Percentiles rank a stretch among this genome's conserved stretches.
Conservation (phyloP, 2,329 filamentous ascomycete genomes). For the Neopestalotiopsis sp. region DNA sequence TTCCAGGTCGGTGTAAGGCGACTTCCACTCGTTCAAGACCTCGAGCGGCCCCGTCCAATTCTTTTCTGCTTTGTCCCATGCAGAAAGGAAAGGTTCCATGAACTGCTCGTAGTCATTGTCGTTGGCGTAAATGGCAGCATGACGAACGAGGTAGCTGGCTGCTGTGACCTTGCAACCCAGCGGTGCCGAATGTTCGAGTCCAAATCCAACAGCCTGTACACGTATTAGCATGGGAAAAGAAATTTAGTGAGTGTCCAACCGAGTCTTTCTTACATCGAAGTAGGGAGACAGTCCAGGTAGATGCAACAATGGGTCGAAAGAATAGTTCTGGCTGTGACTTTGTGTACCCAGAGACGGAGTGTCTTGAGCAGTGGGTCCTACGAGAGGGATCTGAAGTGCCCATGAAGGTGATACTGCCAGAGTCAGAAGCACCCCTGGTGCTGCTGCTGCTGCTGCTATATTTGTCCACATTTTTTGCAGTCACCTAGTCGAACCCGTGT, state of each 20-base stretch:
- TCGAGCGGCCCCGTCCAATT: slow-evolving; percentile 62
- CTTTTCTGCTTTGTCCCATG: slow-evolving; percentile 61
- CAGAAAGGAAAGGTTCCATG: slow-evolving; percentile 61
- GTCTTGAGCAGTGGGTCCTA: neutral
- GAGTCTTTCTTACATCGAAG: slow-evolving; percentile 1
- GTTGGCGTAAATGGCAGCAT: slow-evolving; percentile 65
- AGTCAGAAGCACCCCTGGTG: neutral
- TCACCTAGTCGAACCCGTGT: no score
- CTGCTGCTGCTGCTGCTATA: neutral
- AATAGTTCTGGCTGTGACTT: slow-evolving; percentile 5
- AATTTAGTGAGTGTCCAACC: neutral
- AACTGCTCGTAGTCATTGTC: slow-evolving; percentile 64
- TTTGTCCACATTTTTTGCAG: neutral
- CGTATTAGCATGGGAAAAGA: no score
- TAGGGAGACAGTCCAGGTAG: slow-evolving; percentile 4
- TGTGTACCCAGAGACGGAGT: neutral
- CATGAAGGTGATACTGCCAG: neutral
- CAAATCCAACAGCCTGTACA: slow-evolving; percentile 4
- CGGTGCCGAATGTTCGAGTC: slow-evolving; percentile 41
- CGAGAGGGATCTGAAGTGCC: slow-evolving; percentile 11
- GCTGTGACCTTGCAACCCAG: slow-evolving; percentile 56
- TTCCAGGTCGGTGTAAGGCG: slow-evolving; percentile 62
- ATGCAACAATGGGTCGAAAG: slow-evolving; percentile 11
- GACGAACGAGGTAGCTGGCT: slow-evolving; percentile 61
- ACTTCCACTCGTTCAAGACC: slow-evolving; percentile 63